Evolutionary conservation across 495 filamentous ascomycete genomes (phyloP), one percentile per base, ranked within the genome.

Genomic region (Paragyromitra xinjiangensis): DNA sequence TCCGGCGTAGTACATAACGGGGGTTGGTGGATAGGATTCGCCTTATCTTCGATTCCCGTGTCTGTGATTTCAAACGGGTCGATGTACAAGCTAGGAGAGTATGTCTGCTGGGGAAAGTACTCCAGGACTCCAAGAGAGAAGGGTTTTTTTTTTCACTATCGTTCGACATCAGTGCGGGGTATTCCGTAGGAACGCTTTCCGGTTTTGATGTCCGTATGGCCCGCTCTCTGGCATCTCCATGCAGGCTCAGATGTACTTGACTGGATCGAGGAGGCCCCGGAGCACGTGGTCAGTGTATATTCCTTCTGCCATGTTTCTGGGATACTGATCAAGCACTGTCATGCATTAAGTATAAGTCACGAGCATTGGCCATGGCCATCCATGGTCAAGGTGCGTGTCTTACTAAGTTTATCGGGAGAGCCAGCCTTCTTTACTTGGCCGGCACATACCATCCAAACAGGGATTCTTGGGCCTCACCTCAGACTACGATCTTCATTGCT

Each of bases 11-110:
- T 71, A 77, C 74, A 77, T 73, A 58, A 71, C 39, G 59, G 48
- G 64, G 42, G 63, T 68, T 48, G 29, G 51, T 40, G 65, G 51
- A 56, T 64, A 45, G 42, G 71, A 64, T 58, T 69, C 40, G 51
- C 64, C 62, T 77, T 73, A 76, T 76, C 69, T 66, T 73, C 74
- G 74, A 77, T 77, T 73, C 74, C 74, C 74, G 74, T 73, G 74
- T 77, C 62, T 73, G 61, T 45, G 74, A 77, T 77, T 73, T 65
- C 51, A 69, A 74, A 69, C 71, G 71, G 71, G 71, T 71, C 68
- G 68, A 71, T 63, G 68, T 50, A 59, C 14, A 34, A 34, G 29
- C 29, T 34, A 22, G 44, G 44, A 48, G 11, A 12, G 8, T 9
- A 26, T 56, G 24, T 26, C 29, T 44, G 19, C 24, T 66, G 9